Evolutionary conservation across 2,329 filamentous ascomycete species (phyloP), one percentile per base, ranked within the genome.

Genomic region (Coniosporium tulheliwenetii): DNA sequence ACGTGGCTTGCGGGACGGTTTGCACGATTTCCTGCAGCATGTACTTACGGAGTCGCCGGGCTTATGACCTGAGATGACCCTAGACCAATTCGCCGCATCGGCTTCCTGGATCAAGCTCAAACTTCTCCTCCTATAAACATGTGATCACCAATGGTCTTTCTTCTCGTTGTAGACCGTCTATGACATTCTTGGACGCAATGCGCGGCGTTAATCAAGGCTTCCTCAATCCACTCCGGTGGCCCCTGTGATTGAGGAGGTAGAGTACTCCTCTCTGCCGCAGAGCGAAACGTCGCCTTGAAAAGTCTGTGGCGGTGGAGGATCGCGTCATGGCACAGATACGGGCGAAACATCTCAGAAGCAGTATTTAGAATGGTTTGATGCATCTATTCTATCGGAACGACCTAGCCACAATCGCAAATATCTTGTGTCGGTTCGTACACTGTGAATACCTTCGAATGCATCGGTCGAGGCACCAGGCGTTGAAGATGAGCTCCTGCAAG

Each of bases 301-400:
- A 74, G 77, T 73, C 73, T 74, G 69, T 68, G 63, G 64, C 64
- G 62, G 63, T 69, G 63, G 65, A 76, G 71, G 57, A 63, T 59
- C 65, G 62, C 65, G 62, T 69, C 62, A 62, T 64, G 72, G 73
- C 72, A 79, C 75, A 79, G 75, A 79, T 79, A 78, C 74, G 72
- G 73, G 73, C 63, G 66, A 63, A 59, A 78, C 73, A 78, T 33
- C 10, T 13, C 13, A 33, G n/a, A n/a, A n/a, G n/a, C n/a, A n/a
- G n/a, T n/a, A n/a, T n/a, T n/a, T n/a, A n/a, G n/a, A n/a, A n/a
- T n/a, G n/a, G n/a, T n/a, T n/a, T n/a, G n/a, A n/a, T n/a, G n/a
- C n/a, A n/a, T n/a, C n/a, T n/a, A n/a, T n/a, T n/a, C n/a, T n/a
- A n/a, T n/a, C n/a, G n/a, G n/a, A n/a, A n/a, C n/a, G n/a, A n/a